phyloP scores from a whole-genome alignment of 306 rosid genomes.

The Clitoria ternatea region DNA sequence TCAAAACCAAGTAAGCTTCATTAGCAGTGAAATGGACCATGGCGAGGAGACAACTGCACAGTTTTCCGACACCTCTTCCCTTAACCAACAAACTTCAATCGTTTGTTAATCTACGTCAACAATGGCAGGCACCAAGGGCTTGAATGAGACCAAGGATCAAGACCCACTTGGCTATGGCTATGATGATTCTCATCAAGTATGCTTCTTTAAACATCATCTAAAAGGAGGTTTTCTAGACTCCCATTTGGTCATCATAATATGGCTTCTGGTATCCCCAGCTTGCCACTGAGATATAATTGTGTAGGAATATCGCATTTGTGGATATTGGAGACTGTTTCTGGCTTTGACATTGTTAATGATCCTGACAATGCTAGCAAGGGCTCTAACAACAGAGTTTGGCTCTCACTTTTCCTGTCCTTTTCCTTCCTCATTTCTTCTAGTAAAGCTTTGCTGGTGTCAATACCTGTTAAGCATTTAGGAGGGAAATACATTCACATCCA shows the following conservation, averaged over 20 bases:
- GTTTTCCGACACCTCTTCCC: not conserved
- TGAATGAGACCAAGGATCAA: slow-evolving; percentile 17
- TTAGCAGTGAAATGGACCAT: not conserved
- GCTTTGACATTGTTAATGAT: slow-evolving; percentile 52
- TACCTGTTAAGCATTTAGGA: slow-evolving; percentile 48
- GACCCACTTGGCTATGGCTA: slow-evolving; percentile 14
- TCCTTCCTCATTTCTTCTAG: slow-evolving; percentile 68
- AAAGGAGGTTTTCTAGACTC: slow-evolving; percentile 7
- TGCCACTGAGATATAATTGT: slow-evolving; percentile 65
- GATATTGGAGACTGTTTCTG: slow-evolving; percentile 59
- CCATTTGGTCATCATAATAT: slow-evolving; percentile 59
- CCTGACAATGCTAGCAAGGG: slow-evolving; percentile 72
- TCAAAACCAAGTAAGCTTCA: slow-evolving; percentile 20
- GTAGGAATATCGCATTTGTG: slow-evolving; percentile 79
- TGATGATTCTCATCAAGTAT: slow-evolving; percentile 12
- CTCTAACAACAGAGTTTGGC: slow-evolving; percentile 51
- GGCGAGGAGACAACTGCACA: not conserved
- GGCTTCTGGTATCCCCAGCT: slow-evolving; percentile 58
- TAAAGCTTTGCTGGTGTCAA: slow-evolving; percentile 67
- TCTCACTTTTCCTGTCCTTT: slow-evolving; percentile 55
- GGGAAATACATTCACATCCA: not conserved
- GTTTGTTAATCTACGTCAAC: slow-evolving; percentile 20
- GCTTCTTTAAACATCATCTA: slow-evolving; percentile 21
- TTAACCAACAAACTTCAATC: slow-evolving; percentile 4
- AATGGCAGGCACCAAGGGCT: slow-evolving; percentile 22